Evolutionary conservation across 306 rosid genomes (phyloP).

Genomic region (Vigna trinervia): DNA sequence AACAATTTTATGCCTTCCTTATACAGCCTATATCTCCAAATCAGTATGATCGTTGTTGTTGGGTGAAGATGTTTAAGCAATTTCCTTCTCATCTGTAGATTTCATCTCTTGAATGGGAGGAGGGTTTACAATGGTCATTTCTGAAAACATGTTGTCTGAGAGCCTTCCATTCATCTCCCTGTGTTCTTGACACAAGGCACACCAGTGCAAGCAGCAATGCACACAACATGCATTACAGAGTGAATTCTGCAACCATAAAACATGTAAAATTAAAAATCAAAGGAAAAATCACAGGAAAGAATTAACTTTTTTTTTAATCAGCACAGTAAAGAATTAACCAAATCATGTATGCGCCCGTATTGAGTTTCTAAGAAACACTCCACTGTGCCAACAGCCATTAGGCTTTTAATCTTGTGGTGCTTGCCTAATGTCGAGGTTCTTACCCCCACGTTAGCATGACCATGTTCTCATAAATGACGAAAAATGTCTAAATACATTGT

Average conservation of each 20-base stretch:
- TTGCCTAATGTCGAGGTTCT: not conserved
- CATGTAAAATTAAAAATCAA: not conserved
- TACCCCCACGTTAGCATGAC: not conserved
- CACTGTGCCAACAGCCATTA: slow-evolving; percentile 15
- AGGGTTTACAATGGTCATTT: slow-evolving; percentile 83
- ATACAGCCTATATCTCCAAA: slow-evolving; percentile 87
- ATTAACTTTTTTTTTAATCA: no score
- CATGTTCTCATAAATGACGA: not conserved
- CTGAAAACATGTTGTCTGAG: slow-evolving; percentile 60
- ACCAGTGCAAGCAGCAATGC: slow-evolving; percentile 95
- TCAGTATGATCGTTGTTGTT: slow-evolving; percentile 61
- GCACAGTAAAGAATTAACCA: slow-evolving; percentile 5
- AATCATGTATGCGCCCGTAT: not conserved
- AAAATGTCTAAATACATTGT: not conserved
- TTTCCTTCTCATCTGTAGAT: slow-evolving; percentile 53
- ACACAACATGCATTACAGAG: slow-evolving; percentile 93
- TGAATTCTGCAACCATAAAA: slow-evolving; percentile 64
- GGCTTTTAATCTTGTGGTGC: not conserved
- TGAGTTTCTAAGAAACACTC: slow-evolving; percentile 10
- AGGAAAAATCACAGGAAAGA: not conserved
- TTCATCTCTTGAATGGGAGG: slow-evolving; percentile 92
- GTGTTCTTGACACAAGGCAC: slow-evolving; percentile 98
- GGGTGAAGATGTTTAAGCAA: slow-evolving; percentile 58
- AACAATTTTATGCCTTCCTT: slow-evolving; percentile 44
- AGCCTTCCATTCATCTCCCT: slow-evolving; percentile 92